Evolutionary conservation across 352 stramenopile species (phyloP).

Genomic region (Pythium dissotocum): DNA sequence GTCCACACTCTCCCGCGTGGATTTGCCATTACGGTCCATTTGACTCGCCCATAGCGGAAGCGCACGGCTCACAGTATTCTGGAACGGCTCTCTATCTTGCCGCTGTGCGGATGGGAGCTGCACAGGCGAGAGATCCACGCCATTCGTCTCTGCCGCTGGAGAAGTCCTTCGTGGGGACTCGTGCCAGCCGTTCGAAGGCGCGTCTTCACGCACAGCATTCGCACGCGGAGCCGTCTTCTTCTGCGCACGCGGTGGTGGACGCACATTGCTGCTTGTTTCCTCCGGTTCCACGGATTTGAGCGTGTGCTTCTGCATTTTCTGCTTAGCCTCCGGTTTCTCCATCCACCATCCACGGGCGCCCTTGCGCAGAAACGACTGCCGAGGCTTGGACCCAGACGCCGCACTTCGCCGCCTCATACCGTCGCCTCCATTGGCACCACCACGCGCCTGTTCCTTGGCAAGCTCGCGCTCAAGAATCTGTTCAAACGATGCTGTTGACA

Average conservation of each 20-base stretch:
- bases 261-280: neutral
- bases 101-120: neutral
- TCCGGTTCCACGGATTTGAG: conserved; percentile 54
- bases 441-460: conserved; percentile 30
- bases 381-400: conserved; percentile 38
- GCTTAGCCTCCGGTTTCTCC: conserved; percentile 48
- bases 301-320: conserved; percentile 60
- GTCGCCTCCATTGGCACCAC: neutral
- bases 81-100: neutral
- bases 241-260: neutral
- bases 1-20: conserved; percentile 45
- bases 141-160: neutral
- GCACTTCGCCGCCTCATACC: neutral
- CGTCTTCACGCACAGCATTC: neutral
- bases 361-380: conserved; percentile 58
- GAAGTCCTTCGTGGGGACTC: conserved; percentile 5
- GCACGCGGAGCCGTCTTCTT: neutral
- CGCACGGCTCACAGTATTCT: conserved; percentile 6
- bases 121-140: conserved; percentile 19
- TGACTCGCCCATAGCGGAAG: conserved; percentile 17
- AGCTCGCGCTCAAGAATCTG: conserved; percentile 66
- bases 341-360: conserved; percentile 86
- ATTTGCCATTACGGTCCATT: neutral
- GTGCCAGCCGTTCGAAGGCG: neutral
- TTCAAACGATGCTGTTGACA: conserved; percentile 57